Conservation (phyloP, 202 grass and related monocot genomes). For the Elaeis oleifera region DNA sequence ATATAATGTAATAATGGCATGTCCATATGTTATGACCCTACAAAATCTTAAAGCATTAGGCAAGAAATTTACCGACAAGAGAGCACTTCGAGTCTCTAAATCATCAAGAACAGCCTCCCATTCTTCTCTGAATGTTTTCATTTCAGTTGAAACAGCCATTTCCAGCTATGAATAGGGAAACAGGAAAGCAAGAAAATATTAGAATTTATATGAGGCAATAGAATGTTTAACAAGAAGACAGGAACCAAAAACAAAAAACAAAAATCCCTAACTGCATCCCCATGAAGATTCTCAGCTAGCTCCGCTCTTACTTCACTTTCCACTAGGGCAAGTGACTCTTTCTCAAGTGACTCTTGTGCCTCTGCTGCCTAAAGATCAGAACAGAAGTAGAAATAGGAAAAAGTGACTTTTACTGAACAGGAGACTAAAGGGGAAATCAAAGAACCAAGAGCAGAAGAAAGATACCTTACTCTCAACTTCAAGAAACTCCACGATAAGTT, state of each 20-base stretch:
- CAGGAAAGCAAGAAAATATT: conserved; percentile 5
- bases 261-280: conserved; percentile 52
- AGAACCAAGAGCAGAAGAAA: conserved; percentile 16
- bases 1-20: too few species aligned
- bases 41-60: background rate
- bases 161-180: conserved; percentile 55
- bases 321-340: conserved; percentile 72
- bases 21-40: too few species aligned
- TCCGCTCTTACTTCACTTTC: conserved; percentile 88
- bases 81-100: conserved; percentile 60
- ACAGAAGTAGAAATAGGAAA: conserved; percentile 19
- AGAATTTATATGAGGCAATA: background rate
- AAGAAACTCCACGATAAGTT: conserved; percentile 70
- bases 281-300: conserved; percentile 65
- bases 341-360: conserved; percentile 98
- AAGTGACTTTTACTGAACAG: background rate
- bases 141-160: conserved; percentile 66
- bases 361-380: conserved; percentile 64
- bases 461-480: conserved; percentile 85
- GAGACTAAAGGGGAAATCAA: background rate
- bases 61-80: conserved; percentile 60
- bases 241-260: conserved; percentile 21
- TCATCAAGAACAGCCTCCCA: conserved; percentile 80
- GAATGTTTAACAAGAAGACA: background rate
- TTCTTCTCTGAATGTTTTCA: conserved; percentile 61